Conservation (phyloP, 2,329 filamentous ascomycete genomes). For the Septoria linicola region DNA sequence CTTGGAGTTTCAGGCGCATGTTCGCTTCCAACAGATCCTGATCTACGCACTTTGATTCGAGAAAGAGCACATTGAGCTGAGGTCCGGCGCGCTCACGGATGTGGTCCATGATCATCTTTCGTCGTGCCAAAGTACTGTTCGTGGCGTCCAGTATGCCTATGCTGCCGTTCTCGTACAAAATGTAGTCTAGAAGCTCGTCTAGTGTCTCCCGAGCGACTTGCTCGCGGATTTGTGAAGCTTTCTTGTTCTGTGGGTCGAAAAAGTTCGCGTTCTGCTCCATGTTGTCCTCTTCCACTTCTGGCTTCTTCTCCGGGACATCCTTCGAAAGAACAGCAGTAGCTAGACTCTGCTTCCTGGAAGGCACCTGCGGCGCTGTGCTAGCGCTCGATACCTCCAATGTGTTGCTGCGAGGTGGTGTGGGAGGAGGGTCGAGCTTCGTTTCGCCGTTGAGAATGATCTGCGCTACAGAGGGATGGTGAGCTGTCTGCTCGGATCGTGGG, state of each 20-base stretch:
- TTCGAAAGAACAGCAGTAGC: conserved; percentile 23
- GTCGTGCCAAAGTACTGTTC: conserved; percentile 86
- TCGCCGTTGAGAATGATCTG: conserved; percentile 61
- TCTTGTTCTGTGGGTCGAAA: conserved; percentile 86
- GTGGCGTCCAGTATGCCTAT: conserved; percentile 96
- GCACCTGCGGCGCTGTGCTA: conserved; percentile 30
- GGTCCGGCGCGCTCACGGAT: conserved; percentile 81
- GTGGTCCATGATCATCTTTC: conserved; percentile 71
- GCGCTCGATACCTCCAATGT: conserved; percentile 5
- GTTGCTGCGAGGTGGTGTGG: conserved; percentile 29
- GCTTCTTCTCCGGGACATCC: conserved; percentile 20
- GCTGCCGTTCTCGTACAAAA: conserved; percentile 76
- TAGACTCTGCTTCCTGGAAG: conserved; percentile 24
- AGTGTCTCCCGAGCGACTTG: conserved; percentile 89
- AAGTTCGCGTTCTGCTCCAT: conserved; percentile 91
- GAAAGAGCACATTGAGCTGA: conserved; percentile 84
- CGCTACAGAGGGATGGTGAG: conserved; percentile 43
- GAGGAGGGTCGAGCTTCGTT: conserved; percentile 41
- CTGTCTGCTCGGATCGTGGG: conserved; percentile 14
- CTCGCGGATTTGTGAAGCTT: conserved; percentile 79
- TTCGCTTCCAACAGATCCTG: conserved; percentile 84
- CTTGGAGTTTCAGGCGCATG: conserved; percentile 93
- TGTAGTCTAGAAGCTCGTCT: conserved; percentile 87
- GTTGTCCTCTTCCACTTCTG: conserved; percentile 44
- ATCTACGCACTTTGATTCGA: conserved; percentile 91